Evolutionary conservation across 495 filamentous ascomycete genomes (phyloP).

Genomic region (Podospora pseudocomata): DNA sequence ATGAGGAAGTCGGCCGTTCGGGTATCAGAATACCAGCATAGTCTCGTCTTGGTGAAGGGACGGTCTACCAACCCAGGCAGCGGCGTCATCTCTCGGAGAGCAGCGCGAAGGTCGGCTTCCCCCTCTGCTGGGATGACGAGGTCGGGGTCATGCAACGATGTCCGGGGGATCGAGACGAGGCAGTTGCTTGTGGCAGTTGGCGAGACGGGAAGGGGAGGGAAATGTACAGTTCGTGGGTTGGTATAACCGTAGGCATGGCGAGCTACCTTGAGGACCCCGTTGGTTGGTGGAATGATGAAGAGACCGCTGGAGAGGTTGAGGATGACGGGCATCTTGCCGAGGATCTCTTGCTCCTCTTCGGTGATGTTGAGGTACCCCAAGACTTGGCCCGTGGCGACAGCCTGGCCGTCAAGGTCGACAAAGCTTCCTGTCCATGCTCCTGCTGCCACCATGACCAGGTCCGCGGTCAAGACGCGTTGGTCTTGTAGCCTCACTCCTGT

Average conservation of each 20-base stretch:
- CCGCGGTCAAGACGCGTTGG: conserved; percentile 55
- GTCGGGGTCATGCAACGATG: conserved; percentile 40
- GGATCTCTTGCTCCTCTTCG: conserved; percentile 58
- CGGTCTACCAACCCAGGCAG: conserved; percentile 51
- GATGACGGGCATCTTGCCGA: conserved; percentile 67
- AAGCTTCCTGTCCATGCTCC: conserved; percentile 80
- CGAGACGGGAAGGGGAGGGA: conserved; percentile 41
- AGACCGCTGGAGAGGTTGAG: conserved; percentile 76
- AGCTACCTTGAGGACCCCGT: conserved; percentile 74
- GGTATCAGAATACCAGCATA: conserved; percentile 92
- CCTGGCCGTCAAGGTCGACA: conserved; percentile 72
- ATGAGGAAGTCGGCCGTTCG: conserved; percentile 77
- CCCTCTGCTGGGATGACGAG: conserved; percentile 57
- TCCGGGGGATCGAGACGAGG: conserved; percentile 46
- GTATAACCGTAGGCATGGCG: conserved; percentile 78
- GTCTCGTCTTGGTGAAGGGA: conserved; percentile 62
- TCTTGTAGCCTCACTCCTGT: conserved; percentile 55
- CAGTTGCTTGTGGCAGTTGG: conserved; percentile 5
- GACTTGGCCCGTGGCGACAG: conserved; percentile 74
- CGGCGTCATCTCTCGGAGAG: conserved; percentile 61
- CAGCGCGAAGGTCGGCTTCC: conserved; percentile 56
- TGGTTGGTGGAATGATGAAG: conserved; percentile 74
- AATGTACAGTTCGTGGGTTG: conserved; percentile 55
- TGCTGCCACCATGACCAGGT: conserved; percentile 73
- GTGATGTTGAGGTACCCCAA: conserved; percentile 72